These are phyloP conservation scores for Sporothrix brasiliensis DNA, from an alignment of 2,329 filamentous ascomycete genomes.

Conservation along the genomic window DNA sequence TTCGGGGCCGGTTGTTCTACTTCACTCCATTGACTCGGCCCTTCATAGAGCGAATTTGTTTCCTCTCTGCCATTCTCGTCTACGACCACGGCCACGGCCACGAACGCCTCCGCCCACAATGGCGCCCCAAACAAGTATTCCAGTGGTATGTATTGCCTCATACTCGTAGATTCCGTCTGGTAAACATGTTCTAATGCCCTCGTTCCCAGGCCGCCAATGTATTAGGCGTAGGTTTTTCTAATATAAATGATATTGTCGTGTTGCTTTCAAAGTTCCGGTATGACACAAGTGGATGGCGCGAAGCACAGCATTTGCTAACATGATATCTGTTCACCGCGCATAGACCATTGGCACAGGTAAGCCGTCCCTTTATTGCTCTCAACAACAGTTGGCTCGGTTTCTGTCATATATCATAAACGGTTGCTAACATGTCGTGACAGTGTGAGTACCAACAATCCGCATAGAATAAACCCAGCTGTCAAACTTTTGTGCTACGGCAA, in stretches of 20 bases:
- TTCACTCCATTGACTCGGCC: neutral
- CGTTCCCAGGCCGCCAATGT: slow-evolving; percentile 44
- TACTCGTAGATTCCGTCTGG: neutral
- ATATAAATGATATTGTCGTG: neutral
- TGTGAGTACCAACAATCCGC: slow-evolving; percentile 24
- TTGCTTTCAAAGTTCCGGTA: slow-evolving; percentile 1
- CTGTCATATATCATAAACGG: neutral
- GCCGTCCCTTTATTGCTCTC: neutral
- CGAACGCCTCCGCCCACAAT: slow-evolving; percentile 32
- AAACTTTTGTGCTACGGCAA: neutral
- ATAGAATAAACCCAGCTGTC: neutral
- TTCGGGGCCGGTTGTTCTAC: neutral
- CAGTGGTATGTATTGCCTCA: slow-evolving; percentile 37
- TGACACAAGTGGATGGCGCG: neutral
- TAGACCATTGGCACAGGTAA: slow-evolving; percentile 43
- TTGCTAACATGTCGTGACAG: slow-evolving; percentile 23
- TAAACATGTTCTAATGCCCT: neutral
- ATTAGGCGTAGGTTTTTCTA: slow-evolving; percentile 45
- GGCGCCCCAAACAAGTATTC: slow-evolving; percentile 42
- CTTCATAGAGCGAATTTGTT: neutral
- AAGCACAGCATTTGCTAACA: neutral
- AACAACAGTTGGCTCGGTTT: neutral
- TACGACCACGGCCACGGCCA: neutral
- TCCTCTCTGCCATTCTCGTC: neutral
- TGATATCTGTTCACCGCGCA: neutral